Percentiles rank a stretch among this genome's conserved stretches.
These are phyloP conservation scores for Pseudocercospora macadamiae DNA, from an alignment of 2,329 filamentous ascomycete genomes.

Conservation along the genomic window DNA sequence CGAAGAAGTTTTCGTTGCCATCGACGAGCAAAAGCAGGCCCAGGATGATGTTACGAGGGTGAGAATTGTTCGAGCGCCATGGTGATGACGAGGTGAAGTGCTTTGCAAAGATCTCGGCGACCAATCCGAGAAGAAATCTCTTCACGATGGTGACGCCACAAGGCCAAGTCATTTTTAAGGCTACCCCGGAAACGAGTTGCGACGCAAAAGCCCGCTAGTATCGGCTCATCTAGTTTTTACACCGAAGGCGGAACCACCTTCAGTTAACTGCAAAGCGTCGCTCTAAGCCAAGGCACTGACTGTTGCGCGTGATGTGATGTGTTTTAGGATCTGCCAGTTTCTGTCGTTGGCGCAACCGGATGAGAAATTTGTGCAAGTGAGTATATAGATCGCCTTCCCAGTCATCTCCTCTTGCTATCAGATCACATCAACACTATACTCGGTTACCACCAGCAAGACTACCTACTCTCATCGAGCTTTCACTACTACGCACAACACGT, in stretches of 20 bases:
- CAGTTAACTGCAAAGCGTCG: constrained; percentile 28
- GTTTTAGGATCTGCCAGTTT: constrained; percentile 19
- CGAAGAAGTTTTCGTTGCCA: not conserved
- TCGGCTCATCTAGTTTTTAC: constrained; percentile 9
- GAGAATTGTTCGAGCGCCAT: constrained; percentile 21
- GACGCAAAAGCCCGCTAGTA: not conserved
- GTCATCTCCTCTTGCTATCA: constrained; percentile 11
- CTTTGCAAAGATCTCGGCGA: not conserved
- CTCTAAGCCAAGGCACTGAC: constrained; percentile 15
- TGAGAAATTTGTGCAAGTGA: not conserved
- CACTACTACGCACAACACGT: not conserved
- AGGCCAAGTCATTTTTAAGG: not conserved
- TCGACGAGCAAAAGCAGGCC: constrained; percentile 22
- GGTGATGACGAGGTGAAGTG: constrained; percentile 2
- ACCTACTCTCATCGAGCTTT: not conserved
- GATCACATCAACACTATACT: constrained; percentile 16
- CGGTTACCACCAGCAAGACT: constrained; percentile 5
- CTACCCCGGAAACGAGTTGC: constrained; percentile 3
- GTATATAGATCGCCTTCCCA: constrained; percentile 17
- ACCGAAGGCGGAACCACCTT: constrained; percentile 8
- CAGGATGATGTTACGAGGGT: constrained; percentile 20
- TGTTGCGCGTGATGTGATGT: constrained; percentile 24
- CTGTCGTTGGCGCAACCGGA: constrained; percentile 10
- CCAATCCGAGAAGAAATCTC: constrained; percentile 8
- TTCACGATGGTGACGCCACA: constrained; percentile 8